phyloP scores from a whole-genome alignment of 306 rosid species.

The Pyrus pyrifolia region DNA sequence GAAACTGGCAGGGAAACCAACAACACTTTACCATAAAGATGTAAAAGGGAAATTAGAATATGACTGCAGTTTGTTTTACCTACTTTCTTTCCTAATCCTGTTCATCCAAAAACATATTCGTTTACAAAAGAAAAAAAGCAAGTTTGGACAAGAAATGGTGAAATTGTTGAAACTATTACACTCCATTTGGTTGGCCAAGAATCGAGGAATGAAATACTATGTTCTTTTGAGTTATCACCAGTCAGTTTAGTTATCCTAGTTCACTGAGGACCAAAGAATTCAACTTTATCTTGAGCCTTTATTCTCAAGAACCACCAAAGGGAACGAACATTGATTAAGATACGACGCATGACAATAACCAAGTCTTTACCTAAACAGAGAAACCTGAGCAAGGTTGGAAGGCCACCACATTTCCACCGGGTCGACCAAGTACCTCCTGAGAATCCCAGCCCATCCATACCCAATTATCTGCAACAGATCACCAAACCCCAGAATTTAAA shows the following conservation, averaged over 20 bases:
- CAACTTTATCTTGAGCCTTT: neutral
- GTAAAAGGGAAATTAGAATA: neutral
- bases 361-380: conserved; percentile 68
- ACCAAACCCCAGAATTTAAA: neutral
- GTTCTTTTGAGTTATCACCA: neutral
- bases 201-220: neutral
- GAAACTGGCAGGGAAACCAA: neutral
- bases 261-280: neutral
- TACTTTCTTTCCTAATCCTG: neutral
- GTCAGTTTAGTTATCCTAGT: neutral
- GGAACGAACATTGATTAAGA: neutral
- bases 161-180: neutral
- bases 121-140: no score
- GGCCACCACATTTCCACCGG: conserved; percentile 99
- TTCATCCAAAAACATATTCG: neutral
- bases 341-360: conserved; percentile 2
- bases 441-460: conserved; percentile 99
- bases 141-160: neutral
- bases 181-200: conserved; percentile 11
- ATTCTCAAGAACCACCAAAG: conserved; percentile 5
- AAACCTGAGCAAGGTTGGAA: conserved; percentile 93
- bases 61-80: neutral
- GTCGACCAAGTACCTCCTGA: conserved; percentile 86
- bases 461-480: conserved; percentile 64
- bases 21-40: conserved; percentile 1